phyloP scores from a whole-genome alignment of 2,329 filamentous ascomycete species.

The Cryphonectria carpinicola region DNA sequence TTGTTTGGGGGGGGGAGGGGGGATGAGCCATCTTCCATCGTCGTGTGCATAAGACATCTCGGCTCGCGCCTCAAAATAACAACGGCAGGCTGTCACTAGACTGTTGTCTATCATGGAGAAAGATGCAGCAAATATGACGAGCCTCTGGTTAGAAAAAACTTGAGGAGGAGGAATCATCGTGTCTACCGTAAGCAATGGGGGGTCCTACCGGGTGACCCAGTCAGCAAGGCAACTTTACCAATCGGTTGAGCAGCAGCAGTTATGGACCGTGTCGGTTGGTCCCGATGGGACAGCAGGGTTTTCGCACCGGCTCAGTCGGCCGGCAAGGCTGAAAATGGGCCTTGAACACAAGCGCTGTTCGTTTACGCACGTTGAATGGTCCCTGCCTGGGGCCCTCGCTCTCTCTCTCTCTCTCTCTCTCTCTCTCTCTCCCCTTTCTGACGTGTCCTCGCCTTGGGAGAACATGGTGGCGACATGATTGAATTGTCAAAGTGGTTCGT shows the following conservation, averaged over 20 bases:
- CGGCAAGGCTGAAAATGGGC: conserved; percentile 10
- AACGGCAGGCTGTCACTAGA: neutral
- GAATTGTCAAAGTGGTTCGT: neutral
- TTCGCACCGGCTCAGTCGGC: conserved; percentile 6
- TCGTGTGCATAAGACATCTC: neutral
- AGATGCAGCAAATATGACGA: neutral
- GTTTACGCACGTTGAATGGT: neutral
- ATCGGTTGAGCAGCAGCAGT: conserved; percentile 1
- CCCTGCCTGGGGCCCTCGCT: neutral
- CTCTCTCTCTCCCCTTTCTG: neutral
- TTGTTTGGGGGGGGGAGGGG: too few species aligned
- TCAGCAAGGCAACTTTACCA: neutral
- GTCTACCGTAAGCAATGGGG: neutral
- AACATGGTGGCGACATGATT: neutral
- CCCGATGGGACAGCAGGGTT: neutral
- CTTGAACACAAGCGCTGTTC: conserved; percentile 1
- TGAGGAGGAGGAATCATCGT: neutral
- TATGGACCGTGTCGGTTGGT: neutral
- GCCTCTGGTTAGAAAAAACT: neutral
- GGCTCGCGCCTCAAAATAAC: neutral
- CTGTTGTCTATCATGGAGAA: neutral
- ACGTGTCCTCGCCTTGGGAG: neutral
- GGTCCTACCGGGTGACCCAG: neutral
- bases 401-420: neutral
- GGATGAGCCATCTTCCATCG: neutral